phyloP scores from a whole-genome alignment of 768 basidiomycete species.

The Suillus subalutaceus region DNA sequence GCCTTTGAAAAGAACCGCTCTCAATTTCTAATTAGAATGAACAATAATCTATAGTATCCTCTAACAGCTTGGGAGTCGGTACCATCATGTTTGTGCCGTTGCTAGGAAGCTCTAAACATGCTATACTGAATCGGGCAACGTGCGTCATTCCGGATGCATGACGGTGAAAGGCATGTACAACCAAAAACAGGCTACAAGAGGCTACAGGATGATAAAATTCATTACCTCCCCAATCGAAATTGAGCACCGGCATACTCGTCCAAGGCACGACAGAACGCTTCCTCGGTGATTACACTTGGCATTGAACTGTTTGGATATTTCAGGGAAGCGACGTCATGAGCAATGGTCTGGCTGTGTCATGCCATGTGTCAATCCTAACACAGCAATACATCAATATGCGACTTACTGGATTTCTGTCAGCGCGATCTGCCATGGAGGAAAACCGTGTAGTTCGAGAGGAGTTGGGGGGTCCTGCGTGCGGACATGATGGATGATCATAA shows the following conservation, averaged over 20 bases:
- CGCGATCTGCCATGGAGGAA: conserved; percentile 86
- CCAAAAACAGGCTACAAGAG: background rate
- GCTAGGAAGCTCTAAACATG: background rate
- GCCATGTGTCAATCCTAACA: background rate
- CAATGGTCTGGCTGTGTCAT: conserved; percentile 25
- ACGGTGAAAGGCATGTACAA: background rate
- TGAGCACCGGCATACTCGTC: conserved; percentile 76
- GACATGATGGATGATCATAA: conserved; percentile 74
- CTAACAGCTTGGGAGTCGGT: background rate
- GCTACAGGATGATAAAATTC: conserved; percentile 22
- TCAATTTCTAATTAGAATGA: background rate
- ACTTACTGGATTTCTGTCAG: conserved; percentile 81
- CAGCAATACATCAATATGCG: background rate
- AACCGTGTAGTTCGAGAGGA: conserved; percentile 71
- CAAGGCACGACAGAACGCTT: conserved; percentile 66
- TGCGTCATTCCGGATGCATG: background rate
- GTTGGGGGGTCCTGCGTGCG: conserved; percentile 37
- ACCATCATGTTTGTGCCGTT: background rate
- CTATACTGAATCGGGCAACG: background rate
- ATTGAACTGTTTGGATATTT: background rate
- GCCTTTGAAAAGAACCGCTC: background rate
- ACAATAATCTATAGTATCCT: background rate
- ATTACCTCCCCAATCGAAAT: conserved; percentile 75
- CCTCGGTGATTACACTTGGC: conserved; percentile 46
- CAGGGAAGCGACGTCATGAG: conserved; percentile 14